Conservation (phyloP, 495 filamentous ascomycete species). For the Aspergillus carlsbadensis region DNA sequence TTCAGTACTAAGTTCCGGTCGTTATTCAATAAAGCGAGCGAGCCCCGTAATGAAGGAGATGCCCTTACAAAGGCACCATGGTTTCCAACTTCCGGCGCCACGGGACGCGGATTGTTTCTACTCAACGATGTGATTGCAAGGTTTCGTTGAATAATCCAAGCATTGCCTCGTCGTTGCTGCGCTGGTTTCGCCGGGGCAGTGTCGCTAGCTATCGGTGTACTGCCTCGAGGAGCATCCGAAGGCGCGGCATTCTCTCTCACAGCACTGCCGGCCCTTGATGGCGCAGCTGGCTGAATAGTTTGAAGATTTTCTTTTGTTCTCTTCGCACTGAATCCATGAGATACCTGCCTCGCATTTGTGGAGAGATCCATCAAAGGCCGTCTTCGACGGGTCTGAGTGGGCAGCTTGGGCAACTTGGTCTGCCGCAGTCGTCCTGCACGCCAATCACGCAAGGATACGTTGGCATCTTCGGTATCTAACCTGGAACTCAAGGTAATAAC, state of each 20-base stretch:
- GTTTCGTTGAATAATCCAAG: conserved; percentile 40
- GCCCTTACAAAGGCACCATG: conserved; percentile 17
- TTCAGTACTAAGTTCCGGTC: conserved; percentile 33
- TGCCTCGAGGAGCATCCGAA: not conserved
- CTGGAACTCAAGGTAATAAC: conserved; percentile 67
- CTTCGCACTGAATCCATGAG: conserved; percentile 6
- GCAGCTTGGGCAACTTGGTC: conserved; percentile 27
- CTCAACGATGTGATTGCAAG: conserved; percentile 34
- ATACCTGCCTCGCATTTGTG: conserved; percentile 15
- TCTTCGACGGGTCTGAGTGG: conserved; percentile 20
- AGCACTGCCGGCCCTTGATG: not conserved
- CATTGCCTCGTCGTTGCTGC: conserved; percentile 27
- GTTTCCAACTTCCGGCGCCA: conserved; percentile 40
- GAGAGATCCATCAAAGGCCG: conserved; percentile 23
- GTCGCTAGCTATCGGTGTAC: not conserved
- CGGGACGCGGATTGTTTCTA: conserved; percentile 32
- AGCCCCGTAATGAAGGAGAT: conserved; percentile 26
- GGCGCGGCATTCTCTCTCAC: conserved; percentile 2
- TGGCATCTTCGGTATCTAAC: conserved; percentile 73
- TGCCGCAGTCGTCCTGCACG: conserved; percentile 64
- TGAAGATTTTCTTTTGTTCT: conserved; percentile 3
- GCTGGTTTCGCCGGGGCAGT: not conserved
- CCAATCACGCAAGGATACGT: conserved; percentile 69
- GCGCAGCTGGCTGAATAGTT: not conserved
- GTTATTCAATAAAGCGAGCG: conserved; percentile 28